Conservation (phyloP, 208 protist genomes). For the Phytomonas francai region DNA sequence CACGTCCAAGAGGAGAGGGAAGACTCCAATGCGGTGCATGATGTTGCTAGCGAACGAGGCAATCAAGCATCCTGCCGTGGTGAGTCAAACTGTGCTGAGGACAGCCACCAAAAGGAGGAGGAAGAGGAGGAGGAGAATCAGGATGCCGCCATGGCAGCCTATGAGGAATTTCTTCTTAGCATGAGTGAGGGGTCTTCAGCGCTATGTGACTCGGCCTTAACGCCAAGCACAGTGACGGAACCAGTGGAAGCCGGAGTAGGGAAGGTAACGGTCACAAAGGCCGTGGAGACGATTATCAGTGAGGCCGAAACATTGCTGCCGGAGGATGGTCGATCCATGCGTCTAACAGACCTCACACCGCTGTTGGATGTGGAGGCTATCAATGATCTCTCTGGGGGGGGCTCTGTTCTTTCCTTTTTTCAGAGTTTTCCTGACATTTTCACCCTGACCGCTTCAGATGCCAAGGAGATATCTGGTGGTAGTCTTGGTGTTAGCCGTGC, state of each 20-base stretch:
- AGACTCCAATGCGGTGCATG: neutral
- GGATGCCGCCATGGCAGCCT: conserved; percentile 31
- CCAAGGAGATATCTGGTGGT: neutral
- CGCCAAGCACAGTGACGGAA: neutral
- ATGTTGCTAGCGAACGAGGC: neutral
- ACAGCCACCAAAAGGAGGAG: neutral
- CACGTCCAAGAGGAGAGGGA: neutral
- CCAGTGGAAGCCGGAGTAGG: neutral
- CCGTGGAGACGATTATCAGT: conserved; percentile 18
- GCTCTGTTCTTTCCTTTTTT: conserved; percentile 49
- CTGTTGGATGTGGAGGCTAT: conserved; percentile 49
- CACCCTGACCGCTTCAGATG: conserved; percentile 9
- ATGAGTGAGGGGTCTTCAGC: conserved; percentile 4
- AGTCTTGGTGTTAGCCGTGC: neutral
- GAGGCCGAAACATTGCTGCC: conserved; percentile 40
- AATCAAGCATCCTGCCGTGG: neutral
- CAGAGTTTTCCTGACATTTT: conserved; percentile 42
- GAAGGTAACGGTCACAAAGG: neutral
- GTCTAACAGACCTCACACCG: conserved; percentile 46
- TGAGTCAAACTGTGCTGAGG: conserved; percentile 3
- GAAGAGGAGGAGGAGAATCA: neutral
- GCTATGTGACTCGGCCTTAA: neutral
- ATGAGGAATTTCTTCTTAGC: conserved; percentile 36
- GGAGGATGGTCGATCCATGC: conserved; percentile 27
- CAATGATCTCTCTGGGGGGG: conserved; percentile 20